Conservation (phyloP, 495 filamentous ascomycete genomes). For the Aspergillus haitiensis region DNA sequence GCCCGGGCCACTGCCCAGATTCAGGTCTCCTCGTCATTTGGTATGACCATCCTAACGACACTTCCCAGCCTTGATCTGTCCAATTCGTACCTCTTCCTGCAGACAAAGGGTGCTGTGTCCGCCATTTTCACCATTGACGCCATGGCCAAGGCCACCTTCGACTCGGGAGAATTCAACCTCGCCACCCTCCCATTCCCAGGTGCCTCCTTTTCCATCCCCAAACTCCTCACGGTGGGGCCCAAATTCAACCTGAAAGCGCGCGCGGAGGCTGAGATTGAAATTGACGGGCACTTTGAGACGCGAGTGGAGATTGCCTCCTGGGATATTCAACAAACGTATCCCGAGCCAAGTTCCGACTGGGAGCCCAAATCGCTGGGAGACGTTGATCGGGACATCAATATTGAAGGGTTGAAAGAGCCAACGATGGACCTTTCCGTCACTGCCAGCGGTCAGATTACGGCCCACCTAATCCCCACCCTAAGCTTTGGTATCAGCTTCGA, state of each 20-base stretch:
- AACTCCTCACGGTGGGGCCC: slow-evolving; percentile 38
- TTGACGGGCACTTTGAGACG: slow-evolving; percentile 22
- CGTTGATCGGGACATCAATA: slow-evolving; percentile 17
- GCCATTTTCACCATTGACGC: slow-evolving; percentile 9
- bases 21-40: slow-evolving; percentile 6
- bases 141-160: neutral
- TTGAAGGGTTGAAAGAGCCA: slow-evolving; percentile 7
- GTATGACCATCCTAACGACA: slow-evolving; percentile 6
- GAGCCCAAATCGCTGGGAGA: slow-evolving; percentile 13
- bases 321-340: slow-evolving; percentile 26
- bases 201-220: slow-evolving; percentile 35
- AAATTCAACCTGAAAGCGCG: slow-evolving; percentile 28
- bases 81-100: slow-evolving; percentile 14
- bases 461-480: slow-evolving; percentile 24
- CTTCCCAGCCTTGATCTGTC: slow-evolving; percentile 4
- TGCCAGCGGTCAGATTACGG: slow-evolving; percentile 10
- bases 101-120: slow-evolving; percentile 5
- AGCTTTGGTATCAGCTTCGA: slow-evolving; percentile 32
- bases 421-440: slow-evolving; percentile 19
- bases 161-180: slow-evolving; percentile 2
- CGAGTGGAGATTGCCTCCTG: slow-evolving; percentile 20
- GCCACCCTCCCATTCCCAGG: slow-evolving; percentile 16
- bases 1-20: slow-evolving; percentile 10
- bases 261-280: slow-evolving; percentile 19
- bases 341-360: slow-evolving; percentile 11